phyloP scores from a whole-genome alignment of 352 stramenopile genomes.

The Aphanomyces astaci region DNA sequence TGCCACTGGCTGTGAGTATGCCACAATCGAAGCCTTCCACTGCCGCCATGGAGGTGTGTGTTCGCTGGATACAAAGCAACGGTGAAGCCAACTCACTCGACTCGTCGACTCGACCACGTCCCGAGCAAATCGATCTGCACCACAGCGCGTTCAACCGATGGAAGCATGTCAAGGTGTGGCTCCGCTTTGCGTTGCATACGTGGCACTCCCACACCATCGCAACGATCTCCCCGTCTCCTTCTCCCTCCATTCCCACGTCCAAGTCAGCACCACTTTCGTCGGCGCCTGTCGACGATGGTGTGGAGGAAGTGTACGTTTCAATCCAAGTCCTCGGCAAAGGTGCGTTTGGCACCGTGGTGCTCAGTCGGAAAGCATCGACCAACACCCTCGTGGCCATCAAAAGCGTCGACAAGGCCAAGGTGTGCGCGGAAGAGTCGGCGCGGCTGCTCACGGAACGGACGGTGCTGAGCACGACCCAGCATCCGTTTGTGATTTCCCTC shows the following conservation, averaged over 20 bases:
- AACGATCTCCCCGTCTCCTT: neutral
- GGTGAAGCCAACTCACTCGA: neutral
- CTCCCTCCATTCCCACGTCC: neutral
- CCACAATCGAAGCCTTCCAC: neutral
- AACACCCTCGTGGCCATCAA: slow-evolving; percentile 20
- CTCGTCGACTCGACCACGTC: neutral
- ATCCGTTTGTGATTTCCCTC: slow-evolving; percentile 14
- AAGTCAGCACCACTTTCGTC: neutral
- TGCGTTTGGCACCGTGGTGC: slow-evolving; percentile 13
- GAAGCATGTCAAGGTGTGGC: slow-evolving; percentile 6
- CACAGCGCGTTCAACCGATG: neutral
- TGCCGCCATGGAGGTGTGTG: neutral
- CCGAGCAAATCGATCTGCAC: no score
- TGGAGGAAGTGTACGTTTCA: slow-evolving; percentile 12
- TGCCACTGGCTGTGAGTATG: neutral
- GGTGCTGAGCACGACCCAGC: neutral
- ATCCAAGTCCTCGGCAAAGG: slow-evolving; percentile 18
- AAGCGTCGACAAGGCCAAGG: slow-evolving; percentile 21
- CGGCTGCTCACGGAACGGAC: slow-evolving; percentile 10
- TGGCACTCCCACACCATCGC: neutral
- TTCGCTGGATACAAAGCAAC: neutral
- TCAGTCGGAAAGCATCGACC: slow-evolving; percentile 16
- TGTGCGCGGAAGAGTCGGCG: slow-evolving; percentile 13
- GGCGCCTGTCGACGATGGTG: neutral
- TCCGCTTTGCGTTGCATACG: slow-evolving; percentile 1